Evolutionary conservation across 805 yeast species (phyloP).

Genomic region (Saccharomycopsis capsularis): DNA sequence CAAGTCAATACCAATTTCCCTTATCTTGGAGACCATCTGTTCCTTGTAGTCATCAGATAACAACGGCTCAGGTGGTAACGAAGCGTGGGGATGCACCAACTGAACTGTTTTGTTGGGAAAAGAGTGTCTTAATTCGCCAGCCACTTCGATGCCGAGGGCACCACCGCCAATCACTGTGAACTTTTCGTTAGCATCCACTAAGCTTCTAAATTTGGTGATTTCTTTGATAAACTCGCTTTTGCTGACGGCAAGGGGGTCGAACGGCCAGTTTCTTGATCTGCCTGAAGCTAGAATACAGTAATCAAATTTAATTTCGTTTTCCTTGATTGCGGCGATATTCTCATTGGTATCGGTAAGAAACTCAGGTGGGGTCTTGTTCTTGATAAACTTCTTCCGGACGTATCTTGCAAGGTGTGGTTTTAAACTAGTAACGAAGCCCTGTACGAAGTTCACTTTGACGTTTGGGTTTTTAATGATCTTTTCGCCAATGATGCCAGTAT

Average conservation of each 20-base stretch:
- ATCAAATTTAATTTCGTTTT: constrained; percentile 30
- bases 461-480: constrained; percentile 2
- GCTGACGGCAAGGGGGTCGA: constrained; percentile 40
- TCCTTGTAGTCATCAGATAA: constrained; percentile 24
- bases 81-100: constrained; percentile 36
- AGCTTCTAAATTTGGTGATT: constrained; percentile 30
- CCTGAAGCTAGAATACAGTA: constrained; percentile 44
- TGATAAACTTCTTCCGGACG: neutral
- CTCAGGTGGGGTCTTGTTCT: neutral
- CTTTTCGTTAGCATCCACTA: neutral
- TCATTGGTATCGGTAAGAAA: neutral
- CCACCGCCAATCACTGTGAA: constrained; percentile 46
- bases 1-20: constrained; percentile 24
- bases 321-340: neutral
- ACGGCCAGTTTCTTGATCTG: constrained; percentile 46
- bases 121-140: constrained; percentile 38
- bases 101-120: constrained; percentile 33
- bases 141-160: constrained; percentile 44
- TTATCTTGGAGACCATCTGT: constrained; percentile 18
- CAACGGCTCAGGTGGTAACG: constrained; percentile 35
- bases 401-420: neutral
- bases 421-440: constrained; percentile 4
- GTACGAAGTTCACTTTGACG: constrained; percentile 8
- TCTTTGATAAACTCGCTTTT: constrained; percentile 34
- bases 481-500: constrained; percentile 6